phyloP scores from a whole-genome alignment of 805 yeast genomes.

The Lachancea kluyveri region DNA sequence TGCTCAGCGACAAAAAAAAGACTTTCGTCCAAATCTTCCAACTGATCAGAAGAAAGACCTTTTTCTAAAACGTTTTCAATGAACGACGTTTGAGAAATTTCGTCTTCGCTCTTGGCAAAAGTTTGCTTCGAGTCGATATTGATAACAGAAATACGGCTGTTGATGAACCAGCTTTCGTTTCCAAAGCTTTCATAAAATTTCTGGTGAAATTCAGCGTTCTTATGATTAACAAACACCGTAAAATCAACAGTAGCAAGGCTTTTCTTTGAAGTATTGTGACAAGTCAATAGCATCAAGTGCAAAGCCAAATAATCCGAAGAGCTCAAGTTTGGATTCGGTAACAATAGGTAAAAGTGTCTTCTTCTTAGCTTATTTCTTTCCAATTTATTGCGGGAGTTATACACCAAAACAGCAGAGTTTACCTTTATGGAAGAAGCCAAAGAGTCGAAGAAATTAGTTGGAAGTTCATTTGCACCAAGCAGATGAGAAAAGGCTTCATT shows the following conservation, averaged over 20 bases:
- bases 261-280: conserved; percentile 11
- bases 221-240: conserved; percentile 1
- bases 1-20: conserved; percentile 1
- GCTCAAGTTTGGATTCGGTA: conserved; percentile 22
- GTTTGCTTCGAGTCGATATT: not conserved
- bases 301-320: conserved; percentile 27
- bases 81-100: not conserved
- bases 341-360: conserved; percentile 16
- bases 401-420: conserved; percentile 19
- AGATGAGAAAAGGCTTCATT: conserved; percentile 25
- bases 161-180: not conserved
- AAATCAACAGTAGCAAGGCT: not conserved
- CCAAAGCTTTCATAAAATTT: not conserved
- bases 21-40: conserved; percentile 1
- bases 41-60: not conserved
- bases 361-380: conserved; percentile 18
- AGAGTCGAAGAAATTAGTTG: conserved; percentile 21
- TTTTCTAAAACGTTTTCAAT: not conserved
- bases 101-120: not conserved
- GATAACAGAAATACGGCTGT: not conserved
- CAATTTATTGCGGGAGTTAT: conserved; percentile 20
- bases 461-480: conserved; percentile 26
- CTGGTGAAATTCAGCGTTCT: not conserved
- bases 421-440: conserved; percentile 17
- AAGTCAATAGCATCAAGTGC: conserved; percentile 21